These are phyloP conservation scores for Saccharomycopsis hybrid DNA, from an alignment of 1,139 yeast genomes.

Conservation along the genomic window DNA sequence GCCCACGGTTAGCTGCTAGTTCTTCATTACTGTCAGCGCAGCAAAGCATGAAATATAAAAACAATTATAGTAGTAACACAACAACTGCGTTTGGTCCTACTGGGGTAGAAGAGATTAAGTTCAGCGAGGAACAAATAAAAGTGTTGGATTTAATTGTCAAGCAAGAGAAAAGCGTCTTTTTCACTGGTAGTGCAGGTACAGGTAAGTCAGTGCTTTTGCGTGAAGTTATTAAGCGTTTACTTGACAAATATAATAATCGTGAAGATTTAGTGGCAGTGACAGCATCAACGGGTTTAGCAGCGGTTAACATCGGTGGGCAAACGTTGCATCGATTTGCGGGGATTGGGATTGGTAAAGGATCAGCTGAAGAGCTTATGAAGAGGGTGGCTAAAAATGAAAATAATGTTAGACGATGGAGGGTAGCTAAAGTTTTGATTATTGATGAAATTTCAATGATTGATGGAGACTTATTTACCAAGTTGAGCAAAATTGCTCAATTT, in stretches of 20 bases:
- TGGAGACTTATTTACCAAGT: conserved; percentile 56
- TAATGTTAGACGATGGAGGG: conserved; percentile 49
- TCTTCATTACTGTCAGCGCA: not conserved
- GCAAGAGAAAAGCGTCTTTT: conserved; percentile 49
- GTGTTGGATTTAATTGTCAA: conserved; percentile 49
- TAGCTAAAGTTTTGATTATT: conserved; percentile 56
- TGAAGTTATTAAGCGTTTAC: conserved; percentile 45
- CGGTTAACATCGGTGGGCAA: conserved; percentile 77
- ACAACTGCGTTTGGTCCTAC: not conserved
- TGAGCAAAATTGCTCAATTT: conserved; percentile 52
- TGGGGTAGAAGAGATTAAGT: not conserved
- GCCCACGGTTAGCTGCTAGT: not conserved
- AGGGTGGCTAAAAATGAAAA: conserved; percentile 42
- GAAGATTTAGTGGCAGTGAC: conserved; percentile 61
- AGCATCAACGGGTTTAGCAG: conserved; percentile 91
- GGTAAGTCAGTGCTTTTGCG: conserved; percentile 74
- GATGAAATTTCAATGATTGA: conserved; percentile 86
- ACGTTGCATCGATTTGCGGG: conserved; percentile 78
- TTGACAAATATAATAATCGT: conserved; percentile 34
- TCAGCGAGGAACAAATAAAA: conserved; percentile 44
- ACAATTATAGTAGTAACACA: not conserved
- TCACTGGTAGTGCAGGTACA: conserved; percentile 81
- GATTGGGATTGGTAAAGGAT: conserved; percentile 62
- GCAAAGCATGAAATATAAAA: not conserved
- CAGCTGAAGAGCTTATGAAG: conserved; percentile 37